Conservation (phyloP, 2,329 filamentous ascomycete species). For the Arthrobotrys sinensis region DNA sequence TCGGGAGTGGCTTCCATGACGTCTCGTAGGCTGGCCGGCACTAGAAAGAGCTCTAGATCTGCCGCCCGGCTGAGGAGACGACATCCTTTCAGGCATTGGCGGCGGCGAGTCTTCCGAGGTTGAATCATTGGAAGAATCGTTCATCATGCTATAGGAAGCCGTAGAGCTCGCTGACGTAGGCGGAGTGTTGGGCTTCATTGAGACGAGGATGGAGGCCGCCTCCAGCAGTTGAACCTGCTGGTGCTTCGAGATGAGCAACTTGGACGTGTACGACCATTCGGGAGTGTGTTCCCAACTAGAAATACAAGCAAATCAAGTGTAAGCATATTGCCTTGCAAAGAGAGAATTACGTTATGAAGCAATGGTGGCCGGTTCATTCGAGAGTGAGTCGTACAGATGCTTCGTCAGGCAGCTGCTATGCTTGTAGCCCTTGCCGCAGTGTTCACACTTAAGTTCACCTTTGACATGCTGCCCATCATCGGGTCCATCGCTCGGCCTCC, state of each 20-base stretch:
- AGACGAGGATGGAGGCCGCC: constrained; percentile 93
- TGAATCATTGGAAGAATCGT: constrained; percentile 76
- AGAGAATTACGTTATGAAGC: constrained; percentile 68
- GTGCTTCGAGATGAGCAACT: constrained; percentile 98
- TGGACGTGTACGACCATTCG: constrained; percentile 96
- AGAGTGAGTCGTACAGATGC: constrained; percentile 94
- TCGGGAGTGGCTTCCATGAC: constrained; percentile 63
- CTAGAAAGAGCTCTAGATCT: constrained; percentile 67
- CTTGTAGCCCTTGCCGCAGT: constrained; percentile 99
- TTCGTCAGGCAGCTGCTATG: constrained; percentile 99
- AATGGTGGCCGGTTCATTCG: constrained; percentile 69
- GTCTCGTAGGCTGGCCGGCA: constrained; percentile 62
- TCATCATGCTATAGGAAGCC: constrained; percentile 62
- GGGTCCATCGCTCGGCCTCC: constrained; percentile 61
- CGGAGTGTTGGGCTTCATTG: constrained; percentile 82
- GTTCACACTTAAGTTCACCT: constrained; percentile 93
- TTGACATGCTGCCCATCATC: constrained; percentile 78
- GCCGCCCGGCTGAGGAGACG: constrained; percentile 68
- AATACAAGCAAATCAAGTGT: constrained; percentile 65
- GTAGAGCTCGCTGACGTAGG: constrained; percentile 73
- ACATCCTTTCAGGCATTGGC: constrained; percentile 79
- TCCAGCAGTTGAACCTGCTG: constrained; percentile 98
- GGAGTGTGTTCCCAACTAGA: constrained; percentile 99
- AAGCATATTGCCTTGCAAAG: constrained; percentile 65
- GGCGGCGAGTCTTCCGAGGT: constrained; percentile 95